These are phyloP conservation scores for Tulasnella sp. DNA, from an alignment of 768 basidiomycete genomes.

Conservation along the genomic window DNA sequence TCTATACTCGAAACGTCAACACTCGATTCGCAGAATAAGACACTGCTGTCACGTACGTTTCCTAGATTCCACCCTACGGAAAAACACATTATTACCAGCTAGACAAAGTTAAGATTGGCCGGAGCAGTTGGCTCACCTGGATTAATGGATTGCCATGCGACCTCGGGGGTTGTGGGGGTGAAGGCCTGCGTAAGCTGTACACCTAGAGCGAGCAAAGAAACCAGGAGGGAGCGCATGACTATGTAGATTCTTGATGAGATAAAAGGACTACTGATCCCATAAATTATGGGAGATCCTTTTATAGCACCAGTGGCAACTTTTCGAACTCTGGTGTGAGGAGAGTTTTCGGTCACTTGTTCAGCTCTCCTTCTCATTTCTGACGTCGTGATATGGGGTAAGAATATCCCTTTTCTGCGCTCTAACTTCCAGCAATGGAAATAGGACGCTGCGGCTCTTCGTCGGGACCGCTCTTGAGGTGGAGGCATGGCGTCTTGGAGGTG, in stretches of 20 bases:
- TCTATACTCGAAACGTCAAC: background rate
- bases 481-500: too few species aligned
- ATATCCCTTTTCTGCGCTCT: too few species aligned
- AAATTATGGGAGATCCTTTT: background rate
- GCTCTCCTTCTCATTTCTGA: background rate
- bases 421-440: too few species aligned
- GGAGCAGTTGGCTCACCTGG: background rate
- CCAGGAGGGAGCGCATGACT: background rate
- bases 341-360: background rate
- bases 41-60: background rate
- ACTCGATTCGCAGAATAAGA: background rate
- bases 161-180: background rate
- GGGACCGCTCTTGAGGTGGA: too few species aligned
- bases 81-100: background rate
- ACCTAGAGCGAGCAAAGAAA: background rate
- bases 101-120: background rate
- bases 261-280: too few species aligned
- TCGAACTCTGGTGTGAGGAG: background rate
- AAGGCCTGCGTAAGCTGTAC: background rate
- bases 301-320: background rate
- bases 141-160: constrained; percentile 2
- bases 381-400: too few species aligned
- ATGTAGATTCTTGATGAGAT: too few species aligned
- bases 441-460: too few species aligned
- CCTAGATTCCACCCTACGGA: background rate